phyloP scores from a whole-genome alignment of 129 eudicot species.

The Oenanthe sinensis region DNA sequence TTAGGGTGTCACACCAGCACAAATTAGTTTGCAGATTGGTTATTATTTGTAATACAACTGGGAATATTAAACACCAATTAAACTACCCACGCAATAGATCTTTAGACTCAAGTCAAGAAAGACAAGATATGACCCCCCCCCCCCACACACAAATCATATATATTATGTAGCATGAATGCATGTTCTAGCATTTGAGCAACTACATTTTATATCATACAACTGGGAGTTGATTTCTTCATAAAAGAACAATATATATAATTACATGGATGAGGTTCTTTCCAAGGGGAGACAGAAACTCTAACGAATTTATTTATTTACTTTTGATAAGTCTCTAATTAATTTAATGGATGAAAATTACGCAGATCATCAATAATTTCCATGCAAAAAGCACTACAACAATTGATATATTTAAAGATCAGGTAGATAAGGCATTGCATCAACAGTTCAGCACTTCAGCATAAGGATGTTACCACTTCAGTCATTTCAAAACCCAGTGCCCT shows the following conservation, averaged over 20 bases:
- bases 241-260: no score
- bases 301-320: background rate
- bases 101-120: background rate
- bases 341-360: background rate
- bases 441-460: background rate
- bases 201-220: no score
- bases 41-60: background rate
- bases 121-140: background rate
- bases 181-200: no score
- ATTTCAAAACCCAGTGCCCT: conserved; percentile 96
- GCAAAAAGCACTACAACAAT: background rate
- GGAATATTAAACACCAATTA: background rate
- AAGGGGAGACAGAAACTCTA: background rate
- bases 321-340: background rate
- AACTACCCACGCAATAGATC: background rate
- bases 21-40: background rate
- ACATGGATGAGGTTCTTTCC: background rate
- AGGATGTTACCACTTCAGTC: conserved; percentile 70
- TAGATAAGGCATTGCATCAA: background rate
- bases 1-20: background rate
- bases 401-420: background rate
- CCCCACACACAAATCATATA: no score
- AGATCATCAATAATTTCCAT: background rate
- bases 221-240: no score
- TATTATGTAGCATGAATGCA: no score